Evolutionary conservation across 1,284 basidiomycete species (phyloP).

Genomic region (Ceratobasidium sp.): DNA sequence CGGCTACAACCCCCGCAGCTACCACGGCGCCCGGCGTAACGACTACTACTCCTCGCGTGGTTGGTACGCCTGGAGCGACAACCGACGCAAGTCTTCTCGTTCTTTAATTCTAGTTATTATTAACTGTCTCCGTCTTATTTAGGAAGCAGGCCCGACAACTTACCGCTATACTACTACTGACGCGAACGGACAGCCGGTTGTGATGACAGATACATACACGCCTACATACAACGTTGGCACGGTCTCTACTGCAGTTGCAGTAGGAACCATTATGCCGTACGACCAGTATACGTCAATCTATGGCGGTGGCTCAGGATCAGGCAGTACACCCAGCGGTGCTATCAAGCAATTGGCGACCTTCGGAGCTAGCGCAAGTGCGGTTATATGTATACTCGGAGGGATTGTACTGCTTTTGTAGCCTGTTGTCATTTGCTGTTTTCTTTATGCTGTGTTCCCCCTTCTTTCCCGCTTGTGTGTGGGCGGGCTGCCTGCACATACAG

Average conservation of each 20-base stretch:
- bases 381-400: constrained; percentile 10
- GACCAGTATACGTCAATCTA: constrained; percentile 32
- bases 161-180: constrained; percentile 71
- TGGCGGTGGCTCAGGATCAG: neutral
- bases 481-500: neutral
- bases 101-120: neutral
- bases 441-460: no score
- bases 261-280: constrained; percentile 62
- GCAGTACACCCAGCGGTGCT: neutral
- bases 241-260: constrained; percentile 54
- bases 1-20: constrained; percentile 46
- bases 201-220: constrained; percentile 63
- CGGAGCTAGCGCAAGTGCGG: neutral
- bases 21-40: constrained; percentile 64
- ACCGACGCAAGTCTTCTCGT: constrained; percentile 48
- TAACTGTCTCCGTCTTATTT: neutral
- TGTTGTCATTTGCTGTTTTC: no score
- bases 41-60: constrained; percentile 23
- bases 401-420: constrained; percentile 5
- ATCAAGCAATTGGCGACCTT: neutral
- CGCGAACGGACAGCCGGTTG: constrained; percentile 62
- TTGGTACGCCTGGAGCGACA: constrained; percentile 62
- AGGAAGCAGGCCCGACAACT: constrained; percentile 62
- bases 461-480: neutral
- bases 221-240: constrained; percentile 63